A percentile compares a stretch with the other conserved stretches of the same genome.
These are phyloP conservation scores for Ophiocordyceps camponoti-floridani DNA, from an alignment of 2,329 filamentous ascomycete genomes.

Conservation along the genomic window DNA sequence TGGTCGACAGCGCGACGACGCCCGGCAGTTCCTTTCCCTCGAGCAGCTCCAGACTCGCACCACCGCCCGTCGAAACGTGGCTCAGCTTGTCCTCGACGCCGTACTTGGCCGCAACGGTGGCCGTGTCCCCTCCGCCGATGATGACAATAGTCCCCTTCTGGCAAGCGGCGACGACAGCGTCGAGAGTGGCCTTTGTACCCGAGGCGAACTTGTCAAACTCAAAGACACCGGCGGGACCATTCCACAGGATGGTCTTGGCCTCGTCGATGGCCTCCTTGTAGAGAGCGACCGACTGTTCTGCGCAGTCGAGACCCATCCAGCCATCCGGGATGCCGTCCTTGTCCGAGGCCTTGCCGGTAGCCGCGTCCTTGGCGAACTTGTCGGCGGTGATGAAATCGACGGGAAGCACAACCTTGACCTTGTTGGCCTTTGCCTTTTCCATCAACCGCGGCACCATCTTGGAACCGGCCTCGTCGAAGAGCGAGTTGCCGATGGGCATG, in stretches of 20 bases:
- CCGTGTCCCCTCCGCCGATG: slow-evolving; percentile 95
- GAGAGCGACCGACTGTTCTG: slow-evolving; percentile 70
- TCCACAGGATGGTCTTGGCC: slow-evolving; percentile 96
- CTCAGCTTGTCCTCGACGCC: slow-evolving; percentile 90
- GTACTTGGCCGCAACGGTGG: slow-evolving; percentile 95
- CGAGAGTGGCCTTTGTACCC: slow-evolving; percentile 82
- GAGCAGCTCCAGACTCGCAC: slow-evolving; percentile 85
- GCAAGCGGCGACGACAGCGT: slow-evolving; percentile 69
- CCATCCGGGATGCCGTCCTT: slow-evolving; percentile 82
- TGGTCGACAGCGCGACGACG: slow-evolving; percentile 78
- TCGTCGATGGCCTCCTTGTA: slow-evolving; percentile 77
- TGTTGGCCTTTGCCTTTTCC: slow-evolving; percentile 92
- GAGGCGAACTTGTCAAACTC: slow-evolving; percentile 89
- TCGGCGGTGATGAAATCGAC: slow-evolving; percentile 93
- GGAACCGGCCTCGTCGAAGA: slow-evolving; percentile 87
- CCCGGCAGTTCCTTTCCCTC: slow-evolving; percentile 97
- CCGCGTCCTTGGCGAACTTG: slow-evolving; percentile 78
- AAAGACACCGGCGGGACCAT: slow-evolving; percentile 92
- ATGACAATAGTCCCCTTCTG: slow-evolving; percentile 81
- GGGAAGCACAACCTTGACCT: slow-evolving; percentile 86
- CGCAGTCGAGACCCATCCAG: slow-evolving; percentile 96
- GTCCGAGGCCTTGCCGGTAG: slow-evolving; percentile 67
- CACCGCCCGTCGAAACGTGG: slow-evolving; percentile 94
- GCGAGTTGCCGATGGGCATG: slow-evolving; percentile 73
- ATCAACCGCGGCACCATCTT: slow-evolving; percentile 79